phyloP scores from a whole-genome alignment of 441 rosid species.

The Eruca vesicaria region DNA sequence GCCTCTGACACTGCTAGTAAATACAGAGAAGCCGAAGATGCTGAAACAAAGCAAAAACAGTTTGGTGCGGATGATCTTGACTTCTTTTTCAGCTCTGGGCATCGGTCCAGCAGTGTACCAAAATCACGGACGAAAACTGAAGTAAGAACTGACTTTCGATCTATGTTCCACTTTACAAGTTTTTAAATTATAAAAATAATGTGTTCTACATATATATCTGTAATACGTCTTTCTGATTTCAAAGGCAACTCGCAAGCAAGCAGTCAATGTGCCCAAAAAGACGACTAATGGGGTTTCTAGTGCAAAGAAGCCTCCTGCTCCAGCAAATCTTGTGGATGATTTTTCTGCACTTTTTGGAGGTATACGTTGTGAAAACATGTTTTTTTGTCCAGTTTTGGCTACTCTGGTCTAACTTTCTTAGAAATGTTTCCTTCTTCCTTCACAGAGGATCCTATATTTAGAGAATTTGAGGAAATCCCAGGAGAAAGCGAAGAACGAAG shows the following conservation, averaged over 20 bases:
- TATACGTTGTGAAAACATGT: conserved; percentile 23
- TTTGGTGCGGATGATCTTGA: conserved; percentile 60
- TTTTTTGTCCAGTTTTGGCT: not conserved
- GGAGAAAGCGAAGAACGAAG: conserved; percentile 90
- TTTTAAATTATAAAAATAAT: not conserved
- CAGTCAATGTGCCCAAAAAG: conserved; percentile 36
- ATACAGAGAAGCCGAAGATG: conserved; percentile 59
- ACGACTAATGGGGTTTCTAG: conserved; percentile 44
- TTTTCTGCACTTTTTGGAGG: conserved; percentile 78
- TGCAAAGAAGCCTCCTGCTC: conserved; percentile 60
- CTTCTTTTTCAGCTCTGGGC: conserved; percentile 50
- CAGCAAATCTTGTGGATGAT: conserved; percentile 55
- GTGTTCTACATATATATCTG: conserved; percentile 22
- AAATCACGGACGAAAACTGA: conserved; percentile 49
- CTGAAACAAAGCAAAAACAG: conserved; percentile 36
- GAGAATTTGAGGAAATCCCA: conserved; percentile 74
- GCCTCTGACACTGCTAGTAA: conserved; percentile 38
- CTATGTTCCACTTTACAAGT: not conserved
- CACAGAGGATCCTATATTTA: conserved; percentile 42
- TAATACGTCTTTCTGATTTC: conserved; percentile 39
- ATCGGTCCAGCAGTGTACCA: conserved; percentile 77
- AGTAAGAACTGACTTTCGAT: conserved; percentile 40
- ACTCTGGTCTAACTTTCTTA: conserved; percentile 15
- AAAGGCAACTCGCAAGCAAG: conserved; percentile 35
- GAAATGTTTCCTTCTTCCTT: not conserved